These are phyloP conservation scores for Craspedostauros australis DNA, from an alignment of 108 stramenopile species.

Conservation along the genomic window DNA sequence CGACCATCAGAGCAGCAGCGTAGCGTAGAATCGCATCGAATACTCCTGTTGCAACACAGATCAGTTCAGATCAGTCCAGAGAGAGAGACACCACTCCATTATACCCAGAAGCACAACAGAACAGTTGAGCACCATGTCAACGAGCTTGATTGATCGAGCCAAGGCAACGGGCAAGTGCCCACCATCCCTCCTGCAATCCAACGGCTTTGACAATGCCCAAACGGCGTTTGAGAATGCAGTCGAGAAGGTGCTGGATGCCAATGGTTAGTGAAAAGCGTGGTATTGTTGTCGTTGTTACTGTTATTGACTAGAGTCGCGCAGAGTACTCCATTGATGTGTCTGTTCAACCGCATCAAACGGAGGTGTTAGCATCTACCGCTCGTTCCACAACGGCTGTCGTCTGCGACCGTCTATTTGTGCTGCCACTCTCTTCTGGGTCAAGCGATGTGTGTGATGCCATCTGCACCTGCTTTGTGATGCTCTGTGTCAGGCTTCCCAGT, in stretches of 20 bases:
- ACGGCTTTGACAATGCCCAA: conserved; percentile 2
- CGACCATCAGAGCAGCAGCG: no score
- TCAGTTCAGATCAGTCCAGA: no score
- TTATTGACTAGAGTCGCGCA: not conserved
- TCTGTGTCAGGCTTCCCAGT: not conserved
- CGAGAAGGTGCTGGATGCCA: conserved; percentile 22
- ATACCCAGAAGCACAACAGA: no score
- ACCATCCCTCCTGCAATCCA: conserved; percentile 29
- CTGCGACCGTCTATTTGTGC: not conserved
- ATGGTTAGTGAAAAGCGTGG: conserved; percentile 20
- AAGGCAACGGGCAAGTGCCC: conserved; percentile 42
- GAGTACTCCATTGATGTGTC: conserved; percentile 19
- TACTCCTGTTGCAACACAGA: no score
- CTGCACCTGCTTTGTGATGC: not conserved
- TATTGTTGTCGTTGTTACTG: not conserved
- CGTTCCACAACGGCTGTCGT: not conserved
- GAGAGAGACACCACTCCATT: no score
- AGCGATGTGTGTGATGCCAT: not conserved
- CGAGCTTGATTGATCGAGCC: conserved; percentile 29
- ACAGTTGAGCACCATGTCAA: conserved; percentile 1
- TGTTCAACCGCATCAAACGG: not conserved
- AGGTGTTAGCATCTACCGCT: not conserved
- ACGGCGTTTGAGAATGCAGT: conserved; percentile 24
- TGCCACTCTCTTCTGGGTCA: not conserved
- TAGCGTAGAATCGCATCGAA: no score